phyloP scores from a whole-genome alignment of 768 basidiomycete species.

The Cystobasidium ongulense region DNA sequence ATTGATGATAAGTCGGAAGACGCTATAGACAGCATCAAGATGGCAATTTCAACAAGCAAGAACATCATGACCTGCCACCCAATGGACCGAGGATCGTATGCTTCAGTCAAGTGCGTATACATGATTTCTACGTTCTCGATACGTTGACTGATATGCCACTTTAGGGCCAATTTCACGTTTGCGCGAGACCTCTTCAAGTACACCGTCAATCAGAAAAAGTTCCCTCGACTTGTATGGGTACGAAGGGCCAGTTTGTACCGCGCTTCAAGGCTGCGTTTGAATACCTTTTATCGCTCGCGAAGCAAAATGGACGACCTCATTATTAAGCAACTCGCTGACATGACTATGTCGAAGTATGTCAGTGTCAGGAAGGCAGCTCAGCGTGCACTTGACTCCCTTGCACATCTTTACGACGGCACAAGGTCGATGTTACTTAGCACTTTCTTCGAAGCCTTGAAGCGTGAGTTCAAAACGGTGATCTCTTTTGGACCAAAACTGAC shows the following conservation, averaged over 20 bases:
- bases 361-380: slow-evolving; percentile 47
- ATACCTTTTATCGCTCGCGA: slow-evolving; percentile 45
- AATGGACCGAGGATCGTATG: slow-evolving; percentile 36
- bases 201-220: slow-evolving; percentile 55
- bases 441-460: slow-evolving; percentile 46
- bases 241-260: slow-evolving; percentile 41
- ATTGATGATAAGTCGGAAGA: slow-evolving; percentile 49
- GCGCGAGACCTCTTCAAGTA: slow-evolving; percentile 14
- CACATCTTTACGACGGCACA: slow-evolving; percentile 48
- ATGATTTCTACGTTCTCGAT: slow-evolving; percentile 41
- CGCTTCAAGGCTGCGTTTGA: slow-evolving; percentile 38
- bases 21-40: slow-evolving; percentile 64
- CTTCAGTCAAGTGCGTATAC: slow-evolving; percentile 34
- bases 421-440: slow-evolving; percentile 45
- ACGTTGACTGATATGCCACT: slow-evolving; percentile 32
- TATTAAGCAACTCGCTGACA: slow-evolving; percentile 46
- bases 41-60: slow-evolving; percentile 62
- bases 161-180: slow-evolving; percentile 22
- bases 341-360: slow-evolving; percentile 46
- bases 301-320: slow-evolving; percentile 46
- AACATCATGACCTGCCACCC: slow-evolving; percentile 57
- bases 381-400: slow-evolving; percentile 53
- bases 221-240: slow-evolving; percentile 56
- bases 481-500: slow-evolving; percentile 53
- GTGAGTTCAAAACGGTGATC: slow-evolving; percentile 51